A percentile compares a stretch with the other conserved stretches of the same genome.
Conservation (phyloP, 2,329 filamentous ascomycete genomes). For the Hypoxylon sp. region DNA sequence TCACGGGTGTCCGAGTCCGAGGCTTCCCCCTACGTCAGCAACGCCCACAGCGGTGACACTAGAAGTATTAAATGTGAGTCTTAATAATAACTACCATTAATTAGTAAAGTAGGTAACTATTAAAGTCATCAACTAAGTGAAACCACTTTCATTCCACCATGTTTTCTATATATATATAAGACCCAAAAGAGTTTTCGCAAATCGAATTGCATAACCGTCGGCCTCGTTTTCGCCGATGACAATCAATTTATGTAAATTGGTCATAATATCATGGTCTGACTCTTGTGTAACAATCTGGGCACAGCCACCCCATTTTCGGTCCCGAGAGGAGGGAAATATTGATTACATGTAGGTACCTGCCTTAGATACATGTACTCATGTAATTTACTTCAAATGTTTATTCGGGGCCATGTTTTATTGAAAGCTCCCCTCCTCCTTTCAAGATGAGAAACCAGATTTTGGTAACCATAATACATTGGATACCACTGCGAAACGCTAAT, state of each 20-base stretch:
- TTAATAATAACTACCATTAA: not conserved
- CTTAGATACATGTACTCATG: too few relatives aligned
- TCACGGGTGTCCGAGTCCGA: conserved; percentile 35
- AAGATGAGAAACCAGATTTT: too few relatives aligned
- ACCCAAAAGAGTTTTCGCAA: not conserved
- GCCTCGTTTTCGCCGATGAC: not conserved
- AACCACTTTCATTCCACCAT: not conserved
- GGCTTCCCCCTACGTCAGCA: conserved; percentile 1
- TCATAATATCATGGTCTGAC: not conserved
- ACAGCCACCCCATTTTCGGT: not conserved
- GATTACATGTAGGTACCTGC: not conserved
- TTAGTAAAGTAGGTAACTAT: not conserved
- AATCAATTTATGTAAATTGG: not conserved
- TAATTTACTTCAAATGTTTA: not conserved
- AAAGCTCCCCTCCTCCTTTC: too few relatives aligned
- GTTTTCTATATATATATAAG: not conserved
- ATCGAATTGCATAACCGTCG: not conserved
- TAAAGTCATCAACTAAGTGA: not conserved
- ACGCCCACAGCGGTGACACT: not conserved
- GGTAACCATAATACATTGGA: too few relatives aligned
- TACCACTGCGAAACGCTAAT: too few relatives aligned
- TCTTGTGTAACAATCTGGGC: not conserved
- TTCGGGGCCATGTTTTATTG: not conserved
- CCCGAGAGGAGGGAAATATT: not conserved
- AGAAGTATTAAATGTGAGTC: not conserved